A percentile compares a stretch with the other conserved stretches of the same genome.
Evolutionary conservation across 2,329 filamentous ascomycete genomes (phyloP).

Genomic region (Neofusicoccum kwambonambiense): DNA sequence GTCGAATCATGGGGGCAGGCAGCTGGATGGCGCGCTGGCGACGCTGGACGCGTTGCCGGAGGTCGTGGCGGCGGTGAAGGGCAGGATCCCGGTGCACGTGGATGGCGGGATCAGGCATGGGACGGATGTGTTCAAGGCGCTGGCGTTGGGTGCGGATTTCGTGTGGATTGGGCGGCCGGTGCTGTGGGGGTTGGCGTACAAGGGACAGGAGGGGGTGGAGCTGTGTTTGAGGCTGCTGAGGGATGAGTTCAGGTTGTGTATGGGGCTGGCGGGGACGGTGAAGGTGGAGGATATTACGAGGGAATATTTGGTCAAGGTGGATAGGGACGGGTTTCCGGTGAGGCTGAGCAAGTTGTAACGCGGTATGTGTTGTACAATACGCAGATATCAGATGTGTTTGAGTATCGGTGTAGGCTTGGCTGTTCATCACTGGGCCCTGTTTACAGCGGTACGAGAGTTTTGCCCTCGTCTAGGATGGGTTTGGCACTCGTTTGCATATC

Average conservation of each 20-base stretch:
- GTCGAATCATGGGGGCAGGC: conserved; percentile 58
- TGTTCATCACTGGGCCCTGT: too few relatives aligned
- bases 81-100: conserved; percentile 56
- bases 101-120: conserved; percentile 61
- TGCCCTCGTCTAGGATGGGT: not conserved
- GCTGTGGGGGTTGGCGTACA: conserved; percentile 50
- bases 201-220: conserved; percentile 34
- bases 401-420: too few relatives aligned
- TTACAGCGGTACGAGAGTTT: not conserved
- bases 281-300: conserved; percentile 4
- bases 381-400: not conserved
- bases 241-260: conserved; percentile 24
- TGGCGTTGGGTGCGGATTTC: conserved; percentile 52
- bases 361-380: not conserved
- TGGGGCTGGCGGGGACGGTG: conserved; percentile 22
- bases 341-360: not conserved
- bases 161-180: conserved; percentile 50
- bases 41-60: conserved; percentile 51
- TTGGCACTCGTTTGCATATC: not conserved
- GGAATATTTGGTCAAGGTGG: not conserved
- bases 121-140: conserved; percentile 61
- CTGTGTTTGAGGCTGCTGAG: conserved; percentile 32
- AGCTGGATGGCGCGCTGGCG: conserved; percentile 56
- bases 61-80: conserved; percentile 38
- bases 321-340: not conserved